phyloP scores from a whole-genome alignment of 2,329 filamentous ascomycete genomes.

The Apiospora sp. region DNA sequence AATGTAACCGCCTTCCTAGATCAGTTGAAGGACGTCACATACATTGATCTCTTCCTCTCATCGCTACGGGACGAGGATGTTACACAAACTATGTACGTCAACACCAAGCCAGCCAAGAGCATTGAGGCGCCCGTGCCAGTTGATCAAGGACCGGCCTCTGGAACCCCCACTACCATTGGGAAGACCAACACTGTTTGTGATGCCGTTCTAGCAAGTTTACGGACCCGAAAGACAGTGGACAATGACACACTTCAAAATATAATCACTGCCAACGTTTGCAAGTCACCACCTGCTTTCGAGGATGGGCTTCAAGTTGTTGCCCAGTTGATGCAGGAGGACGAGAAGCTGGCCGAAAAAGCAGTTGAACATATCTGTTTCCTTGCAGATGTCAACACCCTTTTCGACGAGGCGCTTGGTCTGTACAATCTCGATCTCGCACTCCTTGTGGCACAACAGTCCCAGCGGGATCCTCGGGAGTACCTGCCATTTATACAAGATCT shows the following conservation, averaged over 20 bases:
- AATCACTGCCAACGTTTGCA: slow-evolving; percentile 94
- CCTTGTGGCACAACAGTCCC: slow-evolving; percentile 92
- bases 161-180: slow-evolving; percentile 36
- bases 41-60: slow-evolving; percentile 91
- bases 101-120: slow-evolving; percentile 68
- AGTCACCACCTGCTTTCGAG: slow-evolving; percentile 87
- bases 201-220: slow-evolving; percentile 76
- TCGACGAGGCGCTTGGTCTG: slow-evolving; percentile 87
- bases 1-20: slow-evolving; percentile 81
- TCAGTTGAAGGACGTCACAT: slow-evolving; percentile 81
- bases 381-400: slow-evolving; percentile 89
- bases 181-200: slow-evolving; percentile 94
- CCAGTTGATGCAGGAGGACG: slow-evolving; percentile 72
- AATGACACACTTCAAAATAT: slow-evolving; percentile 76
- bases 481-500: slow-evolving; percentile 91
- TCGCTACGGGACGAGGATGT: slow-evolving; percentile 91
- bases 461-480: slow-evolving; percentile 95
- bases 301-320: slow-evolving; percentile 84
- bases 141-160: slow-evolving; percentile 22
- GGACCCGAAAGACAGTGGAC: slow-evolving; percentile 67
- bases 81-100: slow-evolving; percentile 89
- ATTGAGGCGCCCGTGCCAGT: slow-evolving; percentile 31
- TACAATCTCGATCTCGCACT: slow-evolving; percentile 92
- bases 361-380: slow-evolving; percentile 98
- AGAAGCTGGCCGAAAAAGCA: slow-evolving; percentile 81